phyloP scores from a whole-genome alignment of 1,284 basidiomycete species.

The Papiliotrema flavescens region DNA sequence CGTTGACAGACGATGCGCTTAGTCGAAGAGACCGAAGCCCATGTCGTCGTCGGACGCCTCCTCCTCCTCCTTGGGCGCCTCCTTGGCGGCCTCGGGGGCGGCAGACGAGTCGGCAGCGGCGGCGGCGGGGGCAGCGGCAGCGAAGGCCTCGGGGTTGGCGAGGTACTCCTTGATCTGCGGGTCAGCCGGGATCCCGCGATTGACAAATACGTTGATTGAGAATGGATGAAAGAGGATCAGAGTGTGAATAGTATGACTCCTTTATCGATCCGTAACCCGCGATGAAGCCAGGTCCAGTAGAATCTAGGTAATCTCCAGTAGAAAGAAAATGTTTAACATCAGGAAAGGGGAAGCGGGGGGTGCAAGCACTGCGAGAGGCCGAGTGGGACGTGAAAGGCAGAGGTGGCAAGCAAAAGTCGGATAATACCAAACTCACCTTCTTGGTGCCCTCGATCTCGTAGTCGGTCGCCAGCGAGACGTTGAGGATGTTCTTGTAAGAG shows the following conservation, averaged over 20 bases:
- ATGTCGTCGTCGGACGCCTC: slow-evolving; percentile 62
- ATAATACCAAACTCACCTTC: slow-evolving; percentile 61
- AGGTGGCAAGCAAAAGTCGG: not conserved
- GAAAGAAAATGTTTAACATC: slow-evolving; percentile 30
- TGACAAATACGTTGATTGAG: not conserved
- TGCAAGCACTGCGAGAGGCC: too few relatives aligned
- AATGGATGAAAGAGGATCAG: slow-evolving; percentile 19
- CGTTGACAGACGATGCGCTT: slow-evolving; percentile 39
- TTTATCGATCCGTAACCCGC: slow-evolving; percentile 21
- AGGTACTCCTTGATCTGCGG: slow-evolving; percentile 87
- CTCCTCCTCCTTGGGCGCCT: slow-evolving; percentile 62
- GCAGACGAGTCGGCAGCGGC: slow-evolving; percentile 56
- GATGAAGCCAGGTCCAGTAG: slow-evolving; percentile 30
- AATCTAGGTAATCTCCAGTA: slow-evolving; percentile 58
- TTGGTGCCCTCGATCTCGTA: slow-evolving; percentile 91
- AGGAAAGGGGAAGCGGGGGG: slow-evolving; percentile 8
- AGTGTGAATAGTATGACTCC: slow-evolving; percentile 34
- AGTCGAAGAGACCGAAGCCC: slow-evolving; percentile 85
- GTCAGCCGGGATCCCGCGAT: slow-evolving; percentile 15
- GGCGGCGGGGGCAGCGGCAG: slow-evolving; percentile 67
- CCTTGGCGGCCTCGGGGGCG: slow-evolving; percentile 54
- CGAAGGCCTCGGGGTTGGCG: slow-evolving; percentile 95
- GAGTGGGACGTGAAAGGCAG: too few relatives aligned
- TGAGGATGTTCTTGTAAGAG: slow-evolving; percentile 97
- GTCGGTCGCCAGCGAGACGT: slow-evolving; percentile 86